phyloP scores from a whole-genome alignment of 2,329 filamentous ascomycete species.

The Calonectria pteridis region DNA sequence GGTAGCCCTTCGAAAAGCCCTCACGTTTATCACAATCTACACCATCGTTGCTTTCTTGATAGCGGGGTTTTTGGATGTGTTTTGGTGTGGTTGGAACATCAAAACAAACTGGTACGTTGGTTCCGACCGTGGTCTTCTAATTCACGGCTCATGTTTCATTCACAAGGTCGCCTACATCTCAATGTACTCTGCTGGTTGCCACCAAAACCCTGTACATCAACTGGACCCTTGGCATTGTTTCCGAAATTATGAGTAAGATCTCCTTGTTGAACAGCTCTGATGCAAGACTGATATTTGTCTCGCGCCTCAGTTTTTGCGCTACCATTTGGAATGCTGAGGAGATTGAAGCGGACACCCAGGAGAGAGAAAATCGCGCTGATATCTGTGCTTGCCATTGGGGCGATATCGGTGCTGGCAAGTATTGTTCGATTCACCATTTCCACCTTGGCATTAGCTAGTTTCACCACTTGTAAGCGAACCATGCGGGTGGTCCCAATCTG shows the following conservation, averaged over 20 bases:
- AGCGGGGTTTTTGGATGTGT: neutral
- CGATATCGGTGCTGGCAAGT: neutral
- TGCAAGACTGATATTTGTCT: neutral
- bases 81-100: neutral
- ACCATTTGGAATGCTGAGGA: neutral
- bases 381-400: neutral
- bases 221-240: neutral
- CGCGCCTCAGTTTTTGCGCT: neutral
- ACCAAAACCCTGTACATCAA: neutral
- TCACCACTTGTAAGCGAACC: neutral
- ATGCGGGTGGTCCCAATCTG: neutral
- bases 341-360: neutral
- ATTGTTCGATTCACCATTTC: neutral
- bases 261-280: no score
- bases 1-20: neutral
- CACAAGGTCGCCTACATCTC: neutral
- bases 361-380: neutral
- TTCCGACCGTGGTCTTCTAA: fast-evolving
- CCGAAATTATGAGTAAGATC: neutral
- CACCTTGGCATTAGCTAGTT: neutral
- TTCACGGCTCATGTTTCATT: neutral
- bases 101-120: neutral
- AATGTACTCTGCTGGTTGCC: neutral
- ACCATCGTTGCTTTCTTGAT: neutral
- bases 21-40: neutral